These are phyloP conservation scores for Ceratobasidium sp. DNA, from an alignment of 1,284 basidiomycete genomes.

Conservation along the genomic window DNA sequence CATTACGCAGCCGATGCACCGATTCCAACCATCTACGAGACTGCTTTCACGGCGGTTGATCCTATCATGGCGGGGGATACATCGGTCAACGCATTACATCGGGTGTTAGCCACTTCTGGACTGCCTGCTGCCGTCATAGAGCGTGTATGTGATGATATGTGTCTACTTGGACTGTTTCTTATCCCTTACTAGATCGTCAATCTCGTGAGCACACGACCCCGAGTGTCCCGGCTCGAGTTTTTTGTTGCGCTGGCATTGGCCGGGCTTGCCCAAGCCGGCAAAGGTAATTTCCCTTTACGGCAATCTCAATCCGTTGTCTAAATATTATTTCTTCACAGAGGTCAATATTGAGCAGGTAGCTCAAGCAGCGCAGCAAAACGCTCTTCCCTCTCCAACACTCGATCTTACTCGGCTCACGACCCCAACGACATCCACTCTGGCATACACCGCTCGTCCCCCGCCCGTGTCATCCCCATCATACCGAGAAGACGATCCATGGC, in stretches of 20 bases:
- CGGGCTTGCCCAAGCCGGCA: constrained; percentile 80
- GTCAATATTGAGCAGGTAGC: constrained; percentile 83
- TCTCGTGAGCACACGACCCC: constrained; percentile 74
- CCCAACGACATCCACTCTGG: constrained; percentile 53
- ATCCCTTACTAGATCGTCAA: constrained; percentile 70
- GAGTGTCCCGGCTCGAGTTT: constrained; percentile 85
- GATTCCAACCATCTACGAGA: constrained; percentile 79
- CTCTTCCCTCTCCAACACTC: constrained; percentile 71
- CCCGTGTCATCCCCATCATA: constrained; percentile 52
- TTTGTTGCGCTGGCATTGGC: constrained; percentile 87
- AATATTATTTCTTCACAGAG: too few species aligned
- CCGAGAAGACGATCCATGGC: constrained; percentile 76
- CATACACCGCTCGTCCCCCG: constrained; percentile 53
- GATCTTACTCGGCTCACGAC: constrained; percentile 63
- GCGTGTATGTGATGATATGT: constrained; percentile 60
- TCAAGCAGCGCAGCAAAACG: constrained; percentile 70
- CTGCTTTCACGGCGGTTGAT: constrained; percentile 76
- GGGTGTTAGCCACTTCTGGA: constrained; percentile 75
- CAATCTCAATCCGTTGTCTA: too few species aligned
- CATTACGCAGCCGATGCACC: constrained; percentile 67
- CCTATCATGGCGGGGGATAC: constrained; percentile 70
- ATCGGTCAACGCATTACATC: constrained; percentile 80
- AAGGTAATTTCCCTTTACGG: too few species aligned
- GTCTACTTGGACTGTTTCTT: constrained; percentile 5
- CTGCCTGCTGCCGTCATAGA: constrained; percentile 84